Percentiles rank a stretch among this genome's conserved stretches.
Conservation (phyloP, 805 yeast genomes). For the Trichomonascus vanleenenianus region DNA sequence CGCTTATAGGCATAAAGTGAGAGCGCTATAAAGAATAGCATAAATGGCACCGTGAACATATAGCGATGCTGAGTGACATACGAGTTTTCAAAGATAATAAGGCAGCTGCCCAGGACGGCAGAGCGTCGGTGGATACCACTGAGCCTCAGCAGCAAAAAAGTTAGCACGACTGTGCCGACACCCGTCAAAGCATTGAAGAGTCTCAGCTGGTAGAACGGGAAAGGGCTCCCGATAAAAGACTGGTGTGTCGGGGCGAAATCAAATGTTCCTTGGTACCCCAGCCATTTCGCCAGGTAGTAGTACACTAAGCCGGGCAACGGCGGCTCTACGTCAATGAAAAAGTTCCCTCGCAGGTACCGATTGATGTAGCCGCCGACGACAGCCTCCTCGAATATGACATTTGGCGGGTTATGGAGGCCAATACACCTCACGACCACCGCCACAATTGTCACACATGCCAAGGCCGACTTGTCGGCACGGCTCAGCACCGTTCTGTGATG, state of each 20-base stretch:
- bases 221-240: conserved; percentile 14
- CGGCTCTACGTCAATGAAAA: conserved; percentile 50
- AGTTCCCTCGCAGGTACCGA: conserved; percentile 40
- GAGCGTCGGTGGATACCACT: conserved; percentile 37
- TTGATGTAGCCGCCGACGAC: conserved; percentile 15
- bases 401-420: conserved; percentile 11
- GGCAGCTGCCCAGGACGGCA: conserved; percentile 35
- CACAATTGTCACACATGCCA: conserved; percentile 2
- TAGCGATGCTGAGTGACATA: conserved; percentile 41
- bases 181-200: conserved; percentile 40
- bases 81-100: conserved; percentile 46
- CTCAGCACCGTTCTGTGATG: neutral
- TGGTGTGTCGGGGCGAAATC: conserved; percentile 26
- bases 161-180: conserved; percentile 34
- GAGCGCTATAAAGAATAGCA: conserved; percentile 24
- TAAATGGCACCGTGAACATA: conserved; percentile 27
- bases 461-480: neutral
- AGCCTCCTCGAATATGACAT: conserved; percentile 15
- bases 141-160: conserved; percentile 39
- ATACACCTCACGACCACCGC: conserved; percentile 8
- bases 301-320: conserved; percentile 43
- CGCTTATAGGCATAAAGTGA: conserved; percentile 37
- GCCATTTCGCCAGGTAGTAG: conserved; percentile 32
- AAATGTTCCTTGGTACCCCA: conserved; percentile 35
- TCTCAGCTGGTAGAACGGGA: conserved; percentile 39